Evolutionary conservation across 2,329 filamentous ascomycete genomes (phyloP).

Genomic region (Diaporthe sp.): DNA sequence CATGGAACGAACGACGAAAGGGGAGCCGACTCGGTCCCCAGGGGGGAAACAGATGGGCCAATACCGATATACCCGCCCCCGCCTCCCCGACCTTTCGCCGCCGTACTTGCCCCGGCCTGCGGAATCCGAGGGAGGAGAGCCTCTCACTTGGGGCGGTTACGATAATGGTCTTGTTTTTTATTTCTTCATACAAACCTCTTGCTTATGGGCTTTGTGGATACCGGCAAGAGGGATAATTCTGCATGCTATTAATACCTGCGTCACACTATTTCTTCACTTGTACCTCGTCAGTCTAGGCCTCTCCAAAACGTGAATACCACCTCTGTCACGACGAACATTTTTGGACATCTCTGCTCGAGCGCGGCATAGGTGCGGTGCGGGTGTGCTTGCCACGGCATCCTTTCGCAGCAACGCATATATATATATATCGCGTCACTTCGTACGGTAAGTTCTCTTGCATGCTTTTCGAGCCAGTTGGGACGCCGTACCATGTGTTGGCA

Average conservation of each 20-base stretch:
- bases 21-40: conserved; percentile 1
- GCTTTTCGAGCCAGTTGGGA: background rate
- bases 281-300: conserved; percentile 41
- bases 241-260: conserved; percentile 42
- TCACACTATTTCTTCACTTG: conserved; percentile 40
- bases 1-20: conserved; percentile 30
- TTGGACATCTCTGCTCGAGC: background rate
- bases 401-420: background rate
- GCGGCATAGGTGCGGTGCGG: background rate
- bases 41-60: conserved; percentile 31
- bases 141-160: conserved; percentile 38
- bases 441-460: background rate
- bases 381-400: background rate
- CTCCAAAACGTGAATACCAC: conserved; percentile 40
- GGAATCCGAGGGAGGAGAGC: conserved; percentile 22
- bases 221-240: conserved; percentile 40
- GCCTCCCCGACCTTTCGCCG: conserved; percentile 32
- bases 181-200: conserved; percentile 44
- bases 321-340: conserved; percentile 29
- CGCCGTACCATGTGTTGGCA: background rate
- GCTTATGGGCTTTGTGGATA: conserved; percentile 40
- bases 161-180: conserved; percentile 47
- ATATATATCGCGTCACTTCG: background rate
- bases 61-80: conserved; percentile 23
- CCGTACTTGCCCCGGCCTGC: conserved; percentile 21